Base-by-base conservation (phyloP, 495 filamentous ascomycete species). In the Friedmanniomyces endolithicus region DNA sequence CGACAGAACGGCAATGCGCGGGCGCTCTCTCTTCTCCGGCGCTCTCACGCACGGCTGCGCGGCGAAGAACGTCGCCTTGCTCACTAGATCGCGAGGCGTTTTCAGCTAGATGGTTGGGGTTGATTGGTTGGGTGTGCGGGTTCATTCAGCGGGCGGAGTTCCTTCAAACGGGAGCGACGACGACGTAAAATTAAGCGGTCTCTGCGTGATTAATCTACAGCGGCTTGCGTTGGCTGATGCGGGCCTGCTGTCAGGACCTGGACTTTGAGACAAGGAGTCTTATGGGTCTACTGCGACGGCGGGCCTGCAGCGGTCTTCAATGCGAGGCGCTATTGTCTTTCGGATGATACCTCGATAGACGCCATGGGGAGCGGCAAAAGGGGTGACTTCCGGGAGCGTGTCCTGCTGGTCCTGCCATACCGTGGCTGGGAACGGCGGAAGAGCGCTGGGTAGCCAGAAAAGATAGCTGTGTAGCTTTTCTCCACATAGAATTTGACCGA, bases 321-420 rank as follows among this genome's bases (percentile, higher is more conserved):
- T 24, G 44, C 24, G 44, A 47, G 44, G 23, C 20, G 20, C 3
- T 4, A 29, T 19, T 47, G 37, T n/a, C 37, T 41, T 14, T 47
- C 44, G 17, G 44, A 47, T 47, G 44, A 47, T 47, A 47, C 44
- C 44, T 47, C 24, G 44, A 47, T 29, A 43, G 20, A n/a, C 39
- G 39, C 39, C 16, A 43, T 22, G 44, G 17, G 19, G 6, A 16
- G 3, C 3, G 44, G 16, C 8, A 47, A 24, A 29, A 22, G 39
- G 39, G 44, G 44, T 47, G 17, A 19, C 44, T 9, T 47, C 44
- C 23, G 44, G 44, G 44, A 47, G 44, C 44, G 44, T 23, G 19
- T 47, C 44, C 44, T 47, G 44, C 44, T 47, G 44, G 23, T 19
- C 24, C 44, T 47, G 7, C 6, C 37, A 41, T n/a, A 41, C 8